Evolutionary conservation across 495 filamentous ascomycete genomes (phyloP), one percentile per base, ranked within the genome.

Genomic region (Amniculicola lignicola): DNA sequence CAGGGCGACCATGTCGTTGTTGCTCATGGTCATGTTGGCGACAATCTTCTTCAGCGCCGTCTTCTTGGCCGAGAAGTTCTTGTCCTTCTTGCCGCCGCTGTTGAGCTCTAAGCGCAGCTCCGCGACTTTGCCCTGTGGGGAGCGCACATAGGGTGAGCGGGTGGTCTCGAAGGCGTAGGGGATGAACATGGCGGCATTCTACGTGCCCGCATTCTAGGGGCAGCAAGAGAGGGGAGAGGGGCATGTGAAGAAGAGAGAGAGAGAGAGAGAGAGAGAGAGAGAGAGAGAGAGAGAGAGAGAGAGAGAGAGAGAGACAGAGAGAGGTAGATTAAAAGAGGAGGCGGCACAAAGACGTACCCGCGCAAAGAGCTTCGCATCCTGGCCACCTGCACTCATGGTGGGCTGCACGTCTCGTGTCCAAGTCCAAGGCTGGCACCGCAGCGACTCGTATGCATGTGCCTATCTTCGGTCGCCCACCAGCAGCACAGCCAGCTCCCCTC

Each of bases 1-100:
- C 54, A 99, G 74, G 19, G 87, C 89, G 46, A 96, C 86, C 93
- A 99, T 99, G 71, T 99, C 93, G 65, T 99, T 99, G 71, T 97
- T 99, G 80, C 90, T 96, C 93, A 97, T 97, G 50, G 93, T 97
- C 93, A 99, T 97, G 68, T 97, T 99, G 62, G 93, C 93, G 66
- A 99, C 93, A 61, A 99, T 97, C 79, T 96, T 96, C 83, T 99
- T 99, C 45, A 99, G 78, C 24, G 93, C 92, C 67, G 96, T 95
- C 81, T 97, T 97, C 79, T 97, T 99, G 60, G 87, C 83, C 36
- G 89, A 85, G 70, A 88, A 85, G 76, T 95, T 95, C 79, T 97
- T 99, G 79, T 99, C 93, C 75, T 96, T 97, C 77, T 91, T 95
- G 69, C 89, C 88, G 63, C 88, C 88, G 73, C 84, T 89, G 71